Evolutionary conservation across 768 basidiomycete species (phyloP).

Genomic region (Leccinum obscurum): DNA sequence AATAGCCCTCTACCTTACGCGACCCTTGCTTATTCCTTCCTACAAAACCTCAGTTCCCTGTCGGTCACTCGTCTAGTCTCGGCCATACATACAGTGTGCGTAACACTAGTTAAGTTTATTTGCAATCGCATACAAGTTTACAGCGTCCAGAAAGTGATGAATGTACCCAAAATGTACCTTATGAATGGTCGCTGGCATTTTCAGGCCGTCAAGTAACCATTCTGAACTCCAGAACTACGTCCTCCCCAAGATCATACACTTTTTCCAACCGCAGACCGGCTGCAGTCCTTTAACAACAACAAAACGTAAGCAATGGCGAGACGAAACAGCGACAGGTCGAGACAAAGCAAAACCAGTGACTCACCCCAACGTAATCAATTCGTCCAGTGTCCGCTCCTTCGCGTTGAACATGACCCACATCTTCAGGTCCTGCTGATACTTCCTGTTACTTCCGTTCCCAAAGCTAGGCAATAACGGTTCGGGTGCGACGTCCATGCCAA

Average conservation of each 20-base stretch:
- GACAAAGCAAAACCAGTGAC: not conserved
- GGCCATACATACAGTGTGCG: too few species aligned
- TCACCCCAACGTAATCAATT: slow-evolving; percentile 39
- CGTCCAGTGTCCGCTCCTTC: slow-evolving; percentile 43
- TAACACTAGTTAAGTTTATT: too few species aligned
- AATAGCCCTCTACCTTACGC: too few species aligned
- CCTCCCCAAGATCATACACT: slow-evolving; percentile 11
- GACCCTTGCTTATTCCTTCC: too few species aligned
- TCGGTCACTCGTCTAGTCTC: too few species aligned
- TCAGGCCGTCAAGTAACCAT: not conserved
- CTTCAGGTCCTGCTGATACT: slow-evolving; percentile 46
- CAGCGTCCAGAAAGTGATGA: not conserved
- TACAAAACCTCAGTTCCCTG: too few species aligned
- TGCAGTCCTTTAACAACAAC: slow-evolving; percentile 10
- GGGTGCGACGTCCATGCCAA: slow-evolving; percentile 35
- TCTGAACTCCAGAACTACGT: slow-evolving; percentile 6
- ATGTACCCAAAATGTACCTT: not conserved
- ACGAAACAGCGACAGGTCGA: not conserved
- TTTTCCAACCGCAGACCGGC: slow-evolving; percentile 24
- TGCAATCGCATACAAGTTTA: too few species aligned
- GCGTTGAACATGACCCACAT: slow-evolving; percentile 46
- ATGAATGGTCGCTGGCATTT: not conserved
- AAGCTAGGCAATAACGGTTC: slow-evolving; percentile 50
- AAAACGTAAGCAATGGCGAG: not conserved
- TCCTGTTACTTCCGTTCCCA: slow-evolving; percentile 40